phyloP scores from a whole-genome alignment of 31 red algal genomes.

The Pterothamnion heteromorphum region DNA sequence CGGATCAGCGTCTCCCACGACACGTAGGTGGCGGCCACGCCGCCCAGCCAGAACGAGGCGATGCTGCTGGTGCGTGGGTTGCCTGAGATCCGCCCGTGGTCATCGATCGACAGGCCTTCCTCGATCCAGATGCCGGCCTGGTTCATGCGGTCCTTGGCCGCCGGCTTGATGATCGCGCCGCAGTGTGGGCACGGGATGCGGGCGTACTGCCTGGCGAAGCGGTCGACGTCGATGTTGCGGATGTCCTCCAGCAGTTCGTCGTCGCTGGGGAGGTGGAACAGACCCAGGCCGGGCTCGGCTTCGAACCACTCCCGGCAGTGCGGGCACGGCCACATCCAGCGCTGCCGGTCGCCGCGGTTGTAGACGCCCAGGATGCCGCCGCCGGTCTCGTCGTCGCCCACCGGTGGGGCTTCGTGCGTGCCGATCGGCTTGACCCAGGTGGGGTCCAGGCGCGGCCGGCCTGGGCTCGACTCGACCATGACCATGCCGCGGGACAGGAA shows the following conservation, averaged over 20 bases:
- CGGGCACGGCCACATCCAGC: not conserved
- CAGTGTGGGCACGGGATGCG: not conserved
- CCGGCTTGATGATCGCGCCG: not conserved
- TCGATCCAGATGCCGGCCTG: not conserved
- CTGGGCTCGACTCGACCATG: too few relatives aligned
- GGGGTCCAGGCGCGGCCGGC: too few relatives aligned
- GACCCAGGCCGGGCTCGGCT: not conserved
- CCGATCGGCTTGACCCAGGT: not conserved
- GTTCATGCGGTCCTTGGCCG: not conserved
- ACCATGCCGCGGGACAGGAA: too few relatives aligned
- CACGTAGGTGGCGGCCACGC: not conserved
- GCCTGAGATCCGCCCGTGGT: not conserved
- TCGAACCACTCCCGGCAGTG: not conserved
- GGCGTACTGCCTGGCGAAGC: not conserved
- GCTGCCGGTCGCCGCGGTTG: not conserved
- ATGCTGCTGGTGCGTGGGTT: not conserved
- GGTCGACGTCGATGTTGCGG: too few relatives aligned
- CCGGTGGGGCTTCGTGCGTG: not conserved
- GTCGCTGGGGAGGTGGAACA: not conserved
- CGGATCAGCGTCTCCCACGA: not conserved
- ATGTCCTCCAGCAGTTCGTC: not conserved
- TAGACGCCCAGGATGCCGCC: not conserved
- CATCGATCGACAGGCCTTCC: not conserved
- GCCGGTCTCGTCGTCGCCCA: too few relatives aligned
- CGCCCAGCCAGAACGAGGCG: not conserved